Conservation (phyloP, 805 yeast species). For the Candida corydali region DNA sequence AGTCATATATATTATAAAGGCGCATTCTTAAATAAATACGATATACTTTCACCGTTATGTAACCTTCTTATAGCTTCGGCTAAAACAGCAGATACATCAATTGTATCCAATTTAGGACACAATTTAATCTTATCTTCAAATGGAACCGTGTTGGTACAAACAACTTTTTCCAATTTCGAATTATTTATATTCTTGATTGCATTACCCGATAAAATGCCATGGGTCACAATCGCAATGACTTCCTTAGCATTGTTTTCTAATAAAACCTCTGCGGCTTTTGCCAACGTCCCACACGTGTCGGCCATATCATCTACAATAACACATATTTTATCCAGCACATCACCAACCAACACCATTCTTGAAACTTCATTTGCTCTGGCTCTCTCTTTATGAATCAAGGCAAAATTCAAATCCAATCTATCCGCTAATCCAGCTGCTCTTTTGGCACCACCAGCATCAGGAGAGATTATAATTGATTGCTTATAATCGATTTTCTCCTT, state of each 20-base stretch:
- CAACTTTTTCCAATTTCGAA: constrained; percentile 62
- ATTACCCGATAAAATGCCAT: constrained; percentile 72
- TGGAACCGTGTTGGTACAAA: constrained; percentile 80
- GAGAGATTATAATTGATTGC: constrained; percentile 62
- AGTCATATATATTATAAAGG: too few species aligned
- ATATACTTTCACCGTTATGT: constrained; percentile 83
- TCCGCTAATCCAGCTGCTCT: constrained; percentile 86
- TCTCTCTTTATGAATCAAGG: constrained; percentile 81
- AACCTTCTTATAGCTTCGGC: constrained; percentile 83
- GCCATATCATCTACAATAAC: constrained; percentile 86
- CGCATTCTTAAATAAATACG: constrained; percentile 70
- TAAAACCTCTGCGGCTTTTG: constrained; percentile 75
- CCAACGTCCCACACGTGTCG: constrained; percentile 83
- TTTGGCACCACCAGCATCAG: constrained; percentile 90
- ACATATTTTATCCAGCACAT: constrained; percentile 71
- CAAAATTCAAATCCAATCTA: constrained; percentile 72
- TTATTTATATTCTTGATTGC: constrained; percentile 69
- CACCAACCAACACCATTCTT: constrained; percentile 83
- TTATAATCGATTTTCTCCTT: constrained; percentile 48
- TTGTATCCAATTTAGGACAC: constrained; percentile 62
- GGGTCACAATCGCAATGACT: constrained; percentile 80
- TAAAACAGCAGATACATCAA: constrained; percentile 69
- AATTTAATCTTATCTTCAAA: constrained; percentile 55
- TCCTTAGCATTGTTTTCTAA: constrained; percentile 64
- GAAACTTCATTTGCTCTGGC: constrained; percentile 81